A percentile compares a stretch with the other conserved stretches of the same genome.
phyloP scores from a whole-genome alignment of 306 rosid species.

The Citrullus colocynthis region DNA sequence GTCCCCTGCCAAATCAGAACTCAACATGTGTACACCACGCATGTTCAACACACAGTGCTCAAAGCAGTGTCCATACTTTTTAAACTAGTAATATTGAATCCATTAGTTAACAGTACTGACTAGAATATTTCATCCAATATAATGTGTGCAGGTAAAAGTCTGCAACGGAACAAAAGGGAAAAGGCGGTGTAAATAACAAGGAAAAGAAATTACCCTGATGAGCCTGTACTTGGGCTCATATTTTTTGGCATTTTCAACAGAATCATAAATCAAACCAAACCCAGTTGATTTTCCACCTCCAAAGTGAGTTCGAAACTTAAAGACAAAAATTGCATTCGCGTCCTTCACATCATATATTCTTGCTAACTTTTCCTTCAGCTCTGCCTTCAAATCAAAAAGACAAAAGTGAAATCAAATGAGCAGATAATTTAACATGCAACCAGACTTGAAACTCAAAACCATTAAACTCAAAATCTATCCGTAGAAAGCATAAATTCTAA shows the following conservation, averaged over 20 bases:
- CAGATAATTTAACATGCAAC: neutral
- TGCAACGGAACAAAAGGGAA: neutral
- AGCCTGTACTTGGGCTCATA: neutral
- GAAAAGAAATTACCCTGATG: neutral
- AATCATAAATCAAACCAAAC: neutral
- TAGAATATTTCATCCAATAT: neutral
- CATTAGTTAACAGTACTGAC: neutral
- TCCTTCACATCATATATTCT: slow-evolving; percentile 20
- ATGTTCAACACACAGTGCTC: neutral
- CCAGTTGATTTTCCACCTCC: neutral
- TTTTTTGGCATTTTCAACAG: neutral
- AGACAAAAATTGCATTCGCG: neutral
- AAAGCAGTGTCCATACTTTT: neutral
- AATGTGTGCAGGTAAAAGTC: neutral
- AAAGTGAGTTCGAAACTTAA: neutral
- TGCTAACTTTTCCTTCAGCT: slow-evolving; percentile 18
- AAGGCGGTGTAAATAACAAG: slow-evolving; percentile 1
- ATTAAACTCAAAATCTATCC: neutral
- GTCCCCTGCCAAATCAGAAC: too few species aligned
- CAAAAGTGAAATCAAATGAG: neutral
- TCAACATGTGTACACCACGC: too few species aligned
- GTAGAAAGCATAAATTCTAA: neutral
- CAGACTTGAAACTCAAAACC: neutral
- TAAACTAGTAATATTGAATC: neutral
- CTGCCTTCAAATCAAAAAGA: slow-evolving; percentile 15